A percentile compares a stretch with the other conserved stretches of the same genome.
Evolutionary conservation across 352 stramenopile genomes (phyloP).

Genomic region (Globisporangium cylindrosporum): DNA sequence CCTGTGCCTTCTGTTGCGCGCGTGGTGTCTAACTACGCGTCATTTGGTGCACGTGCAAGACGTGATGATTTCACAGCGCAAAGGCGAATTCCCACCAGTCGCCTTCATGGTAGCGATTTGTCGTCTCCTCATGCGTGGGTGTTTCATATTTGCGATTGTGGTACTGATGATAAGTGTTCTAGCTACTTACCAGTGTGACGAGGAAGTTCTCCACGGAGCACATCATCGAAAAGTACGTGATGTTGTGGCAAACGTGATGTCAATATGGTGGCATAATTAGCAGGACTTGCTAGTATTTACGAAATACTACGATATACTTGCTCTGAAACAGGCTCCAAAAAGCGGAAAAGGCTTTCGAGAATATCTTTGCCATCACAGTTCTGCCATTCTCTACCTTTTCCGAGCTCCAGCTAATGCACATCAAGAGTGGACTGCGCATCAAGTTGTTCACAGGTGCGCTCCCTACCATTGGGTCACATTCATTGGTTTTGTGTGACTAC

Average conservation of each 20-base stretch:
- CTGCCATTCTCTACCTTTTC: conserved; percentile 39
- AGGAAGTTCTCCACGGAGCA: conserved; percentile 34
- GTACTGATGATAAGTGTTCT: background rate
- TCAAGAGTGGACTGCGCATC: conserved; percentile 34
- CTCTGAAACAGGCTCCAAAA: conserved; percentile 33
- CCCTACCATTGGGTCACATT: background rate
- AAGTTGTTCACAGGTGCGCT: conserved; percentile 46
- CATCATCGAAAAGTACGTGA: conserved; percentile 43
- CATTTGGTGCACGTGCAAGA: conserved; percentile 31
- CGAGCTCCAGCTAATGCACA: conserved; percentile 45
- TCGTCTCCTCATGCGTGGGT: background rate
- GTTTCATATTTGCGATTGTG: background rate
- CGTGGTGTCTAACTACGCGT: background rate
- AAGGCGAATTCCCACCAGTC: conserved; percentile 60
- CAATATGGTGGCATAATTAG: background rate
- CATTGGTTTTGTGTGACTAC: background rate
- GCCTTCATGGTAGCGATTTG: conserved; percentile 56
- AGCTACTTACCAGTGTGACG: conserved; percentile 22
- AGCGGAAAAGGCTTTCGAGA: conserved; percentile 58
- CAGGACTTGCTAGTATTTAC: background rate
- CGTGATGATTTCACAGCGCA: conserved; percentile 75
- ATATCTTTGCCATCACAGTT: conserved; percentile 51
- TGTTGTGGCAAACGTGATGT: background rate
- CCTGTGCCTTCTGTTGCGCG: background rate
- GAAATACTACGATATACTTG: background rate